Conservation (phyloP, 352 stramenopile genomes). For the Phytophthora chlamydospora region DNA sequence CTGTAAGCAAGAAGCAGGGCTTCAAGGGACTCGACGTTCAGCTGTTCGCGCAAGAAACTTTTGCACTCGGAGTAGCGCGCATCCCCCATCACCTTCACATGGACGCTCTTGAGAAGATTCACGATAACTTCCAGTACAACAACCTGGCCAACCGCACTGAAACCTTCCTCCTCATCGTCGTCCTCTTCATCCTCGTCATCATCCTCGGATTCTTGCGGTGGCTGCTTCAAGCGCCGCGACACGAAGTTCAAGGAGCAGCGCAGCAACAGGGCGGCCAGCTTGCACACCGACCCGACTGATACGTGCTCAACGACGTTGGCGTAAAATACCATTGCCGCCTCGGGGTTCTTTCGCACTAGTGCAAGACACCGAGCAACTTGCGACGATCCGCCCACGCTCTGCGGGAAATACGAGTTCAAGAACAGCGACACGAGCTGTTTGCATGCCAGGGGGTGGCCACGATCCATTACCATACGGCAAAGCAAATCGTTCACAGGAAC, state of each 20-base stretch:
- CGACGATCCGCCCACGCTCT: constrained; percentile 77
- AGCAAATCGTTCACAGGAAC: constrained; percentile 81
- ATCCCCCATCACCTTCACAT: constrained; percentile 74
- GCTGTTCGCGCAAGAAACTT: constrained; percentile 68
- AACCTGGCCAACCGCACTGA: constrained; percentile 71
- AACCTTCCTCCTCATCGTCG: constrained; percentile 69
- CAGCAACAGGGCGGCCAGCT: constrained; percentile 75
- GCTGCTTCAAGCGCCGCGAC: constrained; percentile 58
- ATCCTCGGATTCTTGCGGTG: constrained; percentile 30
- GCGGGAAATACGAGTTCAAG: constrained; percentile 89
- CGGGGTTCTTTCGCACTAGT: constrained; percentile 82
- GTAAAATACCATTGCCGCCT: constrained; percentile 87
- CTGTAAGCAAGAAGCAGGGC: constrained; percentile 70
- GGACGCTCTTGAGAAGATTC: constrained; percentile 74
- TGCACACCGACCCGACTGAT: constrained; percentile 84
- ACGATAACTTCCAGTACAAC: constrained; percentile 80
- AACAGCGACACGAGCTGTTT: constrained; percentile 87
- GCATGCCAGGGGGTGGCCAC: constrained; percentile 52
- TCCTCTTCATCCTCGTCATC: constrained; percentile 69
- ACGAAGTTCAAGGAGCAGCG: constrained; percentile 83
- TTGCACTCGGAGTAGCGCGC: constrained; percentile 77
- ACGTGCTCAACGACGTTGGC: constrained; percentile 73
- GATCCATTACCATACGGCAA: constrained; percentile 74
- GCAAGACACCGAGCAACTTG: constrained; percentile 83
- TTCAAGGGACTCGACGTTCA: constrained; percentile 68